These are phyloP conservation scores for Microstroma glucosiphilum DNA, from an alignment of 1,284 basidiomycete species.

Conservation along the genomic window DNA sequence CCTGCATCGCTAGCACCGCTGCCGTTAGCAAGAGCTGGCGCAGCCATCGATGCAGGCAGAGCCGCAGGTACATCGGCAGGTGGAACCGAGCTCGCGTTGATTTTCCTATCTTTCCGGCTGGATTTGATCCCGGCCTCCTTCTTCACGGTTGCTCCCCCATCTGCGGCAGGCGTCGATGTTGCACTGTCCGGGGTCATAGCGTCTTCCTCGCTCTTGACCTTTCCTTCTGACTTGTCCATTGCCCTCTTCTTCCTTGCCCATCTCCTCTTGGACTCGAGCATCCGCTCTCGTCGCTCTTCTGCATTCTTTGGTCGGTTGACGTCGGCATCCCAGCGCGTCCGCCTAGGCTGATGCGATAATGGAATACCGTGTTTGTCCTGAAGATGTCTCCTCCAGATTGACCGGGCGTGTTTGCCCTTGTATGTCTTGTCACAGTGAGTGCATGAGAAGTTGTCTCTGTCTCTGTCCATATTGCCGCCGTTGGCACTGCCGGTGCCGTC, in stretches of 20 bases:
- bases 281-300: conserved; percentile 55
- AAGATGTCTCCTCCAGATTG: conserved; percentile 57
- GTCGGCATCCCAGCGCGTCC: conserved; percentile 58
- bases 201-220: conserved; percentile 11
- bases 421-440: conserved; percentile 55
- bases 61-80: too few relatives aligned
- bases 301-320: conserved; percentile 55
- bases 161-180: not conserved
- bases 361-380: conserved; percentile 59
- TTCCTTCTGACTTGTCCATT: conserved; percentile 35
- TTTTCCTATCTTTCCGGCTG: too few relatives aligned
- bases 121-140: too few relatives aligned
- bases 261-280: conserved; percentile 55
- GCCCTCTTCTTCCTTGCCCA: conserved; percentile 56
- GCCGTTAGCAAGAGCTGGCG: too few relatives aligned
- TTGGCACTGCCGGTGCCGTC: not conserved
- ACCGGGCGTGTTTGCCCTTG: conserved; percentile 57
- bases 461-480: not conserved
- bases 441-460: conserved; percentile 44
- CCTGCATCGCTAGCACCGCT: too few relatives aligned
- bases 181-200: not conserved
- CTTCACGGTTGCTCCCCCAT: too few relatives aligned
- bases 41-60: too few relatives aligned
- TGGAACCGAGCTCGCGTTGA: too few relatives aligned
- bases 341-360: conserved; percentile 54